Percentiles rank a stretch among this genome's conserved stretches.
Evolutionary conservation across 371 early-diverging fungal genomes (phyloP).

Genomic region (Parasitella parasitica): DNA sequence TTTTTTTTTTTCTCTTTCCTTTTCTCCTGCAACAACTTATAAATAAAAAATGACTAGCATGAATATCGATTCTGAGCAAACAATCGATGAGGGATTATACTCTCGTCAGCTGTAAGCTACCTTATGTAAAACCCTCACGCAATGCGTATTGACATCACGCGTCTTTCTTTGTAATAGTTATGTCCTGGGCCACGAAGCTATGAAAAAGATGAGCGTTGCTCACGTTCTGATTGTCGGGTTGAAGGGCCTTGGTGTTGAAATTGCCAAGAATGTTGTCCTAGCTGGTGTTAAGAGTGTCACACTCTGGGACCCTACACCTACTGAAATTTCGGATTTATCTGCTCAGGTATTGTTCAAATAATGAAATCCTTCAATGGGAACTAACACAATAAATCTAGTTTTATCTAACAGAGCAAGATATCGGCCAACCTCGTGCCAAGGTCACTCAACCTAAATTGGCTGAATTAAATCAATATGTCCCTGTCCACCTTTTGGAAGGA

Average conservation of each 20-base stretch:
- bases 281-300: slow-evolving; percentile 99
- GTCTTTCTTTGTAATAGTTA: slow-evolving; percentile 66
- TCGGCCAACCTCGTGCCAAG: slow-evolving; percentile 90
- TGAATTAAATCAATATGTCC: slow-evolving; percentile 98
- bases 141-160: background rate
- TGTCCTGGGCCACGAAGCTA: slow-evolving; percentile 99
- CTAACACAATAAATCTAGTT: slow-evolving; percentile 65
- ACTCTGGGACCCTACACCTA: slow-evolving; percentile 85
- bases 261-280: slow-evolving; percentile 98
- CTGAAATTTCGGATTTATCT: slow-evolving; percentile 85
- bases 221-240: slow-evolving; percentile 97
- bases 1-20: background rate
- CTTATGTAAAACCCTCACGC: background rate
- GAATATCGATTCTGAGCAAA: slow-evolving; percentile 45
- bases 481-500: slow-evolving; percentile 80
- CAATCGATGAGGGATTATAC: slow-evolving; percentile 95
- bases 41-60: slow-evolving; percentile 23
- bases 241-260: slow-evolving; percentile 98
- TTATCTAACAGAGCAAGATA: slow-evolving; percentile 86
- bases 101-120: slow-evolving; percentile 93
- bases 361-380: background rate
- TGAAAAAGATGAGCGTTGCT: slow-evolving; percentile 97
- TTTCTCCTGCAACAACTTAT: background rate
- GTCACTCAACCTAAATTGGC: slow-evolving; percentile 84
- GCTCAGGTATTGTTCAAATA: slow-evolving; percentile 71